Percentiles rank a stretch among this genome's conserved stretches.
Evolutionary conservation across 495 filamentous ascomycete genomes (phyloP).

Genomic region (Penicillium maclennaniae): DNA sequence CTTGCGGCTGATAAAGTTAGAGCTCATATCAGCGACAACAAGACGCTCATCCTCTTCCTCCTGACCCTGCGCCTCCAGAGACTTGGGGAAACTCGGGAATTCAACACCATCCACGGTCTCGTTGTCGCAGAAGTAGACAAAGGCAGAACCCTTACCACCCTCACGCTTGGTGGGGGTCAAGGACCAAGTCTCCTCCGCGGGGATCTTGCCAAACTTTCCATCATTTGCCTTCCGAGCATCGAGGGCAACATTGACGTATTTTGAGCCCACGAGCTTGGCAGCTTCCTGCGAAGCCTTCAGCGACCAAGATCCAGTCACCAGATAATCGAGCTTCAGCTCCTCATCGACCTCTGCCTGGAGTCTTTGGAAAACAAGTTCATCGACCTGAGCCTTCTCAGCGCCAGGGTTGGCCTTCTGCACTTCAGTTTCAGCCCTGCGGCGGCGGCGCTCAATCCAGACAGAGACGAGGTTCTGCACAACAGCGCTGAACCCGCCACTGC

Average conservation of each 20-base stretch:
- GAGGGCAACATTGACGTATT: constrained; percentile 73
- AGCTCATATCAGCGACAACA: constrained; percentile 83
- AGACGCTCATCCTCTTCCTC: constrained; percentile 57
- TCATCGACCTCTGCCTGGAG: constrained; percentile 60
- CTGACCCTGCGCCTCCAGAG: constrained; percentile 49
- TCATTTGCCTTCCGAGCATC: constrained; percentile 66
- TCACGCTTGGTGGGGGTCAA: constrained; percentile 57
- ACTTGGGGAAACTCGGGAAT: constrained; percentile 70
- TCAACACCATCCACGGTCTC: constrained; percentile 87
- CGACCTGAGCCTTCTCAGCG: constrained; percentile 34
- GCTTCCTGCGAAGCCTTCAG: constrained; percentile 90
- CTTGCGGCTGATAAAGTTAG: constrained; percentile 57
- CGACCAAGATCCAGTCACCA: constrained; percentile 89
- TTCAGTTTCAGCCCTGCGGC: constrained; percentile 34
- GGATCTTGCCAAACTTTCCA: constrained; percentile 88
- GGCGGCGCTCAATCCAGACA: constrained; percentile 70
- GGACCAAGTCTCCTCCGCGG: constrained; percentile 70
- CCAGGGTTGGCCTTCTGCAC: constrained; percentile 29
- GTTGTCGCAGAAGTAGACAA: constrained; percentile 91
- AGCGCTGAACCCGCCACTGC: constrained; percentile 77
- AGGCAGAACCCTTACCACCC: constrained; percentile 54
- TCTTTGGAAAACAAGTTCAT: constrained; percentile 52
- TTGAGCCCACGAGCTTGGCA: constrained; percentile 64
- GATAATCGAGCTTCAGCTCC: constrained; percentile 77
- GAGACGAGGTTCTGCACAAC: constrained; percentile 76